Percentiles rank a stretch among this genome's conserved stretches.
Evolutionary conservation across 805 yeast genomes (phyloP).

Genomic region (Saccharomyces mikatae): DNA sequence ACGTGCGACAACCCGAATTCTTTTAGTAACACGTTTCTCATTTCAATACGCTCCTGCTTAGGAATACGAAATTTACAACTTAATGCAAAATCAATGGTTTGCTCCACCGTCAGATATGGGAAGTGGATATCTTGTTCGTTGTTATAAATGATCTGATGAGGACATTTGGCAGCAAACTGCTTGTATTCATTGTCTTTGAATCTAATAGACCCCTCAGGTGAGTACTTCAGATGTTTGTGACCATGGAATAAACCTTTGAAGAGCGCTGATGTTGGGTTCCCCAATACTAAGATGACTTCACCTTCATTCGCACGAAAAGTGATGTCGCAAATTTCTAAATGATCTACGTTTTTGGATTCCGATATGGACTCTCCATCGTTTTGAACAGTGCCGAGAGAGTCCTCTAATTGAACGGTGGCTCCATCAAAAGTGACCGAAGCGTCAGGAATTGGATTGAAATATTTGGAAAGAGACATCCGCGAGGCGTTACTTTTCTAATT

Average conservation of each 20-base stretch:
- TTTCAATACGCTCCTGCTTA: constrained; percentile 12
- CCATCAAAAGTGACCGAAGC: constrained; percentile 21
- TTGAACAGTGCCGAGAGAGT: constrained; percentile 1
- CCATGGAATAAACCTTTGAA: constrained; percentile 5
- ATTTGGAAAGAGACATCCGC: constrained; percentile 19
- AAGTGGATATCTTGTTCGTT: constrained; percentile 48
- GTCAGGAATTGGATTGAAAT: constrained; percentile 20
- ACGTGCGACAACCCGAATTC: constrained; percentile 40
- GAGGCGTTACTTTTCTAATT: background rate
- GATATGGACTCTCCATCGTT: background rate
- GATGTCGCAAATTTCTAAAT: background rate
- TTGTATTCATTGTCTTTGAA: constrained; percentile 6
- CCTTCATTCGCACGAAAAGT: constrained; percentile 7
- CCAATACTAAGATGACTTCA: constrained; percentile 10
- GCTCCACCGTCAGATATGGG: constrained; percentile 44
- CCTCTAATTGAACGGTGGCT: constrained; percentile 12
- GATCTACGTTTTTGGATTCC: background rate
- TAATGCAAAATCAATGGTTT: constrained; percentile 45
- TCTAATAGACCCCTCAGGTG: constrained; percentile 6
- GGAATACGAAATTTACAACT: constrained; percentile 30
- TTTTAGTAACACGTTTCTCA: constrained; percentile 17
- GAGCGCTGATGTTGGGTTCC: constrained; percentile 8
- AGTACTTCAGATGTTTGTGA: constrained; percentile 3
- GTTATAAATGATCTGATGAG: constrained; percentile 22
- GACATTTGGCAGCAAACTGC: constrained; percentile 3